Evolutionary conservation across 2,329 filamentous ascomycete species (phyloP).

Genomic region (Hymenotorrendiella dingleyae): DNA sequence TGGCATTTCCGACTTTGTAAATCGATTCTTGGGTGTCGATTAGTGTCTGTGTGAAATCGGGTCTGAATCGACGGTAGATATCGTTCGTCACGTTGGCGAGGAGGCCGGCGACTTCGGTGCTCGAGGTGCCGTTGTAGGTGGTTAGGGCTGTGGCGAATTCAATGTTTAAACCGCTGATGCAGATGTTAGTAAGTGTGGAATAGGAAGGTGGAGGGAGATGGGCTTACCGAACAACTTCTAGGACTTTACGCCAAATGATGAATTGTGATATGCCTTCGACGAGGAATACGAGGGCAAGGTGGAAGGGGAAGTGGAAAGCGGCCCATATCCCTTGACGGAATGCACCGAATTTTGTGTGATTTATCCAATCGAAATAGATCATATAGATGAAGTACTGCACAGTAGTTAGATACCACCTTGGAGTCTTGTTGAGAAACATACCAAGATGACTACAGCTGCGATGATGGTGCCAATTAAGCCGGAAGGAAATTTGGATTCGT

Average conservation of each 20-base stretch:
- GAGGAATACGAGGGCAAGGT: constrained; percentile 49
- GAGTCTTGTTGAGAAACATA: constrained; percentile 1
- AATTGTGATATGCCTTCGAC: constrained; percentile 40
- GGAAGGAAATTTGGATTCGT: constrained; percentile 7
- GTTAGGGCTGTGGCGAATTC: background rate
- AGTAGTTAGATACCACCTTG: background rate
- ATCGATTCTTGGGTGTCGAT: constrained; percentile 6
- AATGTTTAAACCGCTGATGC: background rate
- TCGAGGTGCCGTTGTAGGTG: constrained; percentile 1
- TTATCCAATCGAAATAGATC: constrained; percentile 24
- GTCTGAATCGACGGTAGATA: constrained; percentile 11
- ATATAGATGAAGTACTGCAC: constrained; percentile 23
- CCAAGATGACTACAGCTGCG: constrained; percentile 13
- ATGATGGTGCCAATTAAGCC: constrained; percentile 14
- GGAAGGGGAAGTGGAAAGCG: constrained; percentile 49
- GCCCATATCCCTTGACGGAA: constrained; percentile 33
- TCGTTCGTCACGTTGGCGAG: constrained; percentile 6
- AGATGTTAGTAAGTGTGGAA: background rate
- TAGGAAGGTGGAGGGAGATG: background rate
- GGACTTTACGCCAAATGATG: constrained; percentile 21
- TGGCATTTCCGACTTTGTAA: constrained; percentile 10
- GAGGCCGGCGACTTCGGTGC: background rate
- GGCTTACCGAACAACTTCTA: constrained; percentile 14
- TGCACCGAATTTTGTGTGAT: constrained; percentile 15
- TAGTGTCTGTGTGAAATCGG: constrained; percentile 7